Evolutionary conservation across 176 grass and related monocot species (phyloP).

Genomic region (Hordeum marinum): DNA sequence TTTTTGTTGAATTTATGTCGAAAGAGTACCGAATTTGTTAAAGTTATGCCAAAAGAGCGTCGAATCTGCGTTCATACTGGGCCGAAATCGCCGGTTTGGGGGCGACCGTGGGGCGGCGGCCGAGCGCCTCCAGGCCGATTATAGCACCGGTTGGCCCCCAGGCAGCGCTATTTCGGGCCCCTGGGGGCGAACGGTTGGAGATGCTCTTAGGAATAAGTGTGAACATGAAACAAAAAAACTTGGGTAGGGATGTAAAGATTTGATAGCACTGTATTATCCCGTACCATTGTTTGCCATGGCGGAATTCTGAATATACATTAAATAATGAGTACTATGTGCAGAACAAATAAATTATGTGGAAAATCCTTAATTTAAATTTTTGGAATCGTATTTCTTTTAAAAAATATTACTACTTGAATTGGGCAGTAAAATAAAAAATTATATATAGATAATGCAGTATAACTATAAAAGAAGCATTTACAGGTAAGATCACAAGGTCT

Average conservation of each 20-base stretch:
- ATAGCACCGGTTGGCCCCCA: too few species aligned
- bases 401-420: background rate
- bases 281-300: background rate
- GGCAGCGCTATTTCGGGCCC: too few species aligned
- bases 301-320: background rate
- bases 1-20: too few species aligned
- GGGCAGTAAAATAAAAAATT: background rate
- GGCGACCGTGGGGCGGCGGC: too few species aligned
- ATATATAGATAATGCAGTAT: background rate
- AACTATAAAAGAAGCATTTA: constrained; percentile 20
- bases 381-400: background rate
- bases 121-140: too few species aligned
- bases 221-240: background rate
- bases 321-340: background rate
- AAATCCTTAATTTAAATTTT: background rate
- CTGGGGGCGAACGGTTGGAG: too few species aligned
- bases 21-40: too few species aligned
- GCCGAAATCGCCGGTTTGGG: too few species aligned
- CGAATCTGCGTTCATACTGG: too few species aligned
- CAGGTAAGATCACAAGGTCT: constrained; percentile 25
- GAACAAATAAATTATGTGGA: background rate
- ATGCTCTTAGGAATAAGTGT: background rate
- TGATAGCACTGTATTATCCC: background rate
- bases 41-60: too few species aligned
- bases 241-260: background rate